Evolutionary conservation across 176 grass and related monocot species (phyloP), one percentile per base, ranked within the genome.

Genomic region (Carex kokanica): DNA sequence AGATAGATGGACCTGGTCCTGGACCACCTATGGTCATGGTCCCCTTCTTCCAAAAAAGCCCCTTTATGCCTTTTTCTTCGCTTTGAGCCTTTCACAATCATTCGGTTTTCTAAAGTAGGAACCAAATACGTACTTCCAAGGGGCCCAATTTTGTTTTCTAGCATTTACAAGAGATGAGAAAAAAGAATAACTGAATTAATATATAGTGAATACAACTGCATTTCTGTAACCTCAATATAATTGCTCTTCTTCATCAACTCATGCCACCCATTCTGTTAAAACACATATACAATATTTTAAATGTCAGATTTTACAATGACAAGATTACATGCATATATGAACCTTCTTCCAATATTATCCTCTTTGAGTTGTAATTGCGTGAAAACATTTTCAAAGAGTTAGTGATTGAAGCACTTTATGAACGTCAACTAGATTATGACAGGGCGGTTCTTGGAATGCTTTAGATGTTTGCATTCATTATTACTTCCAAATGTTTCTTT

Each of bases 41-140:
- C 77, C 77, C 51, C 23, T 10, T 54, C 75, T 56, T 58, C 27
- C 23, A 15, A 55, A 60, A 64, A 78, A 78, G 74, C 21, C 21
- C 29, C 74, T 53, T 78, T 78, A 58, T 57, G 74, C 23, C 45
- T 34, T 78, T 55, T 57, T 78, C 54, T 78, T 32, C 12, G 51
- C 20, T 51, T 54, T 16, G 5, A 2, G n/a, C n/a, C n/a, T n/a
- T n/a, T n/a, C n/a, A n/a, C 12, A 78, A 23, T 78, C 51, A 78
- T 78, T 58, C 58, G 2, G 74, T 78, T 55, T 78, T 55, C 8
- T 57, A 57, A 78, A 78, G 47, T 58, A 29, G 47, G 45, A 78
- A 58, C 74, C 10, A 78, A 27, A 40, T 14, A 11, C 10, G 21
- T 32, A 34, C 36, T 24, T 11, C 25, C 14, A 12, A 0, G 15